Evolutionary conservation across 2,329 filamentous ascomycete species (phyloP).

Genomic region (Sclerotiophoma versabilis): DNA sequence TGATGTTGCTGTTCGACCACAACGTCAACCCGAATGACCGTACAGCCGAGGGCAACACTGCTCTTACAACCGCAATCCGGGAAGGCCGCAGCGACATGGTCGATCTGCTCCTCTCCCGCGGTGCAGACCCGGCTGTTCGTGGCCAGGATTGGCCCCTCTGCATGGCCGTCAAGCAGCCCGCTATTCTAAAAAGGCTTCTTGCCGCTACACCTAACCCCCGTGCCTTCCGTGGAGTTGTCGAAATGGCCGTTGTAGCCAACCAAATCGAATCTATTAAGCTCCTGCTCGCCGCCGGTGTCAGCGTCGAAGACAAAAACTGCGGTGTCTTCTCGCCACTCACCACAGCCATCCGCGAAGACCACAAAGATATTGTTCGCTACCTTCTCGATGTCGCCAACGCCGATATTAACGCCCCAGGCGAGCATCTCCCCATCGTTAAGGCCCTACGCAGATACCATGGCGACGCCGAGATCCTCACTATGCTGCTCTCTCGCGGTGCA

Average conservation of each 20-base stretch:
- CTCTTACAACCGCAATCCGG: conserved; percentile 70
- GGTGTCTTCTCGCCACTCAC: conserved; percentile 76
- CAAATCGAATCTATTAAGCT: conserved; percentile 72
- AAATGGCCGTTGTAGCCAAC: conserved; percentile 71
- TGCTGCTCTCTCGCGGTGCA: conserved; percentile 68
- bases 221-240: conserved; percentile 71
- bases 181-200: conserved; percentile 66
- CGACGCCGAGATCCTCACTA: conserved; percentile 67
- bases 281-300: conserved; percentile 69
- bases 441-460: conserved; percentile 67
- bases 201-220: conserved; percentile 63
- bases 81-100: conserved; percentile 67
- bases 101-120: conserved; percentile 63
- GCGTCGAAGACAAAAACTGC: conserved; percentile 74
- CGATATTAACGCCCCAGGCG: conserved; percentile 71
- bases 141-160: conserved; percentile 75
- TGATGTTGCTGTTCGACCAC: conserved; percentile 67
- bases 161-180: conserved; percentile 70
- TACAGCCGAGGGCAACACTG: conserved; percentile 64
- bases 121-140: conserved; percentile 68
- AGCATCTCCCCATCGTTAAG: conserved; percentile 75
- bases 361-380: conserved; percentile 66
- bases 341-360: conserved; percentile 69
- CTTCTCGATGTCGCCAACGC: conserved; percentile 68
- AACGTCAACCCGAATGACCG: conserved; percentile 68